Percentiles rank a stretch among this genome's conserved stretches.
Evolutionary conservation across 2,329 filamentous ascomycete genomes (phyloP).

Genomic region (Fusarium sp.): DNA sequence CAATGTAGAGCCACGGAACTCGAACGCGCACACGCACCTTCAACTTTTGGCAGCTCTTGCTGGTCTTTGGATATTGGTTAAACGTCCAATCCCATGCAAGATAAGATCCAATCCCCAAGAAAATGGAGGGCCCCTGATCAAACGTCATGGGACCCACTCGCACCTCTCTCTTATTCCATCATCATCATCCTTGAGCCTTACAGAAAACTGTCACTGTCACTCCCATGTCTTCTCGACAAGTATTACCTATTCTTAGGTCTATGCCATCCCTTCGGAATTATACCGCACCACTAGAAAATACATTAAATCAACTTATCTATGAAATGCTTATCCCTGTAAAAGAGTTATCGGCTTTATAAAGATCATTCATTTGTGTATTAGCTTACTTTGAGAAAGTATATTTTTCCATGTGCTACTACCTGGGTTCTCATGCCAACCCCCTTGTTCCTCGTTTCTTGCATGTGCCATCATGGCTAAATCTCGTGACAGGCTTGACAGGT

Average conservation of each 20-base stretch:
- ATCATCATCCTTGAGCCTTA: conserved; percentile 1
- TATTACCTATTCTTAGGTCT: not conserved
- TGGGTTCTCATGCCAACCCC: not conserved
- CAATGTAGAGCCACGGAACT: conserved; percentile 6
- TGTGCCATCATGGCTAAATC: conserved; percentile 1
- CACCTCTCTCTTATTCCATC: conserved; percentile 1
- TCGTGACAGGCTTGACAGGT: not conserved
- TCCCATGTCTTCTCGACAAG: conserved; percentile 9
- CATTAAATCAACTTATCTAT: no score
- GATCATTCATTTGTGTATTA: no score
- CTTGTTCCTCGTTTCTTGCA: not conserved
- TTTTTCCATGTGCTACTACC: not conserved
- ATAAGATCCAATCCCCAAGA: conserved; percentile 16
- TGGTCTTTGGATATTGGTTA: conserved; percentile 1
- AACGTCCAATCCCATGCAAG: not conserved
- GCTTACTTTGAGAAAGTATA: no score
- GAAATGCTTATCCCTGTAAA: no score
- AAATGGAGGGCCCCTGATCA: conserved; percentile 16
- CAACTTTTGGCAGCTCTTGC: not conserved
- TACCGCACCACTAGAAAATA: no score
- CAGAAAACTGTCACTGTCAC: conserved; percentile 8
- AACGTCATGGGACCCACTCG: conserved; percentile 37
- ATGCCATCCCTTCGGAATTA: conserved; percentile 9
- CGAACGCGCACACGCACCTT: not conserved
- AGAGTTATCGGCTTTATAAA: no score